Percentiles rank a stretch among this genome's conserved stretches.
Evolutionary conservation across 2,329 filamentous ascomycete species (phyloP).

Genomic region (Botryotinia narcissicola): DNA sequence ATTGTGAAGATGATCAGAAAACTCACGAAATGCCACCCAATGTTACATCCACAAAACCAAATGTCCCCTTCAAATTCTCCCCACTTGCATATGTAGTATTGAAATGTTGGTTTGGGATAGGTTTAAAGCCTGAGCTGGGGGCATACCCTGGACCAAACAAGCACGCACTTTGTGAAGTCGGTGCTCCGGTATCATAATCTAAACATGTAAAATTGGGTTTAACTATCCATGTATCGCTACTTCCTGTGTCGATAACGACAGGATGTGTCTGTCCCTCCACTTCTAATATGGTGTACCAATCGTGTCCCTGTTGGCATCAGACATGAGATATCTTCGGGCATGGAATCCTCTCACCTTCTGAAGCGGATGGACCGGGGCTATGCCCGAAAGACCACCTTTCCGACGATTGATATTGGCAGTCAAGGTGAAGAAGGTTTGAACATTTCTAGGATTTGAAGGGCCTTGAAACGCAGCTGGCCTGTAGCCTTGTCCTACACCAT

Average conservation of each 20-base stretch:
- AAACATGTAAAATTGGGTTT: constrained; percentile 40
- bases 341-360: background rate
- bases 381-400: background rate
- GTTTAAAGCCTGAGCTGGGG: constrained; percentile 38
- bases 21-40: constrained; percentile 46
- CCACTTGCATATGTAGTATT: constrained; percentile 46
- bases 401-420: background rate
- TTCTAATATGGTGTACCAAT: constrained; percentile 15
- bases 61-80: constrained; percentile 42
- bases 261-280: constrained; percentile 18
- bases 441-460: background rate
- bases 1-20: background rate
- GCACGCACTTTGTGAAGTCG: constrained; percentile 20
- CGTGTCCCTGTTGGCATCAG: constrained; percentile 7
- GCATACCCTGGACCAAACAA: constrained; percentile 25
- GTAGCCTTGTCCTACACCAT: background rate
- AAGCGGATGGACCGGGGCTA: background rate
- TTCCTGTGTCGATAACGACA: constrained; percentile 46
- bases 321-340: background rate
- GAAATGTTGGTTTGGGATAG: constrained; percentile 43
- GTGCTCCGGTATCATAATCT: constrained; percentile 27
- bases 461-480: constrained; percentile 1
- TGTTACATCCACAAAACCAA: constrained; percentile 41
- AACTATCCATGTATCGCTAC: constrained; percentile 48
- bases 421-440: background rate